Conservation (phyloP, 2,329 filamentous ascomycete genomes). For the Coniella vitis region DNA sequence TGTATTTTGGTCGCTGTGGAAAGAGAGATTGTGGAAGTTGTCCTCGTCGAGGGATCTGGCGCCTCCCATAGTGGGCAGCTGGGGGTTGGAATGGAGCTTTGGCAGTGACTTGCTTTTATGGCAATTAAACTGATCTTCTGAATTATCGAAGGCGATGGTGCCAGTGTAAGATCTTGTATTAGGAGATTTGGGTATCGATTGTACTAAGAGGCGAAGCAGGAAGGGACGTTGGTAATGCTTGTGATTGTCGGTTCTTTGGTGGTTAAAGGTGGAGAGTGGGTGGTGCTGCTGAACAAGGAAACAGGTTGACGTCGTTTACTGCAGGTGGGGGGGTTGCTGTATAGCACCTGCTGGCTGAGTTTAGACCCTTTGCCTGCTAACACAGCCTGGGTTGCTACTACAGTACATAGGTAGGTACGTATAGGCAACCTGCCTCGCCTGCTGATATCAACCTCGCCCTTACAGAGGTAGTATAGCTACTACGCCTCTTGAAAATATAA, state of each 20-base stretch:
- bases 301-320: constrained; percentile 2
- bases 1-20: constrained; percentile 58
- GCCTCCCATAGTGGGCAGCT: constrained; percentile 24
- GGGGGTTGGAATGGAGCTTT: neutral
- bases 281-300: neutral
- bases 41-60: constrained; percentile 44
- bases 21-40: constrained; percentile 76
- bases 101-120: neutral
- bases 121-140: neutral
- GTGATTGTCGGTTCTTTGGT: neutral
- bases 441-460: too few species aligned
- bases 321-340: neutral
- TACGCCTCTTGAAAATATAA: too few species aligned
- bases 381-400: too few species aligned
- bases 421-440: too few species aligned
- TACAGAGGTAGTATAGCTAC: too few species aligned
- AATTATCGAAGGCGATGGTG: neutral
- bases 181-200: neutral
- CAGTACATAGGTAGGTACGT: too few species aligned
- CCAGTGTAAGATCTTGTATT: too few species aligned
- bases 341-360: neutral
- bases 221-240: neutral
- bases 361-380: neutral
- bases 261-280: neutral
- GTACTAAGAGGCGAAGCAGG: neutral